phyloP scores from a whole-genome alignment of 2,329 filamentous ascomycete genomes.

The Aspergillus ochraceoroseus region DNA sequence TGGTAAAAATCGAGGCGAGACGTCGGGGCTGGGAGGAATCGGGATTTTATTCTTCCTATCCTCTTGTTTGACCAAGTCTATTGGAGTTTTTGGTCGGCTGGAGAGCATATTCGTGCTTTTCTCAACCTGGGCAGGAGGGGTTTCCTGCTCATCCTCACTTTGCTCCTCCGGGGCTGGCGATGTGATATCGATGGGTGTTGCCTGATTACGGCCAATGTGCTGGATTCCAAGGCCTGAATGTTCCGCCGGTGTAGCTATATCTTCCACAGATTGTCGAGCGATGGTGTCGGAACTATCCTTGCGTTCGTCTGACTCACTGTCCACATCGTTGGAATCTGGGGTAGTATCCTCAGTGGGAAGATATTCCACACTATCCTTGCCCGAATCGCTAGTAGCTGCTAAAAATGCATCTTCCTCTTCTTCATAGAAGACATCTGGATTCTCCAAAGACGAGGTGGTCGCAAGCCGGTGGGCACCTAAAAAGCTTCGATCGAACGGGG shows the following conservation, averaged over 20 bases:
- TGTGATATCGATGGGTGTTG: background rate
- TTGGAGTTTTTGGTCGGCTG: slow-evolving; percentile 23
- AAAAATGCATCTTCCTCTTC: slow-evolving; percentile 49
- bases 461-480: slow-evolving; percentile 38
- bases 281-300: slow-evolving; percentile 27
- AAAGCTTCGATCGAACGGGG: slow-evolving; percentile 44
- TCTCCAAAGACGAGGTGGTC: slow-evolving; percentile 38
- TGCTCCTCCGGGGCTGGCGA: slow-evolving; percentile 5
- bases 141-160: slow-evolving; percentile 5
- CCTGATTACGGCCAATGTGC: slow-evolving; percentile 14
- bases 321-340: slow-evolving; percentile 13
- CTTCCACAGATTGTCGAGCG: slow-evolving; percentile 20
- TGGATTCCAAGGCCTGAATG: slow-evolving; percentile 32
- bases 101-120: slow-evolving; percentile 23
- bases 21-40: slow-evolving; percentile 32
- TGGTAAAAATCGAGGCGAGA: slow-evolving; percentile 36
- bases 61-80: slow-evolving; percentile 32
- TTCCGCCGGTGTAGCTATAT: slow-evolving; percentile 8
- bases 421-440: slow-evolving; percentile 48
- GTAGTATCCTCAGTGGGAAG: slow-evolving; percentile 7
- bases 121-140: slow-evolving; percentile 15
- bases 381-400: slow-evolving; percentile 37
- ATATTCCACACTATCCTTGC: slow-evolving; percentile 19
- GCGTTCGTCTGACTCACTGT: slow-evolving; percentile 24
- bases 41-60: slow-evolving; percentile 23